Evolutionary conservation across 2,329 filamentous ascomycete species (phyloP), one percentile per base, ranked within the genome.

Genomic region (Xylaria sp.): DNA sequence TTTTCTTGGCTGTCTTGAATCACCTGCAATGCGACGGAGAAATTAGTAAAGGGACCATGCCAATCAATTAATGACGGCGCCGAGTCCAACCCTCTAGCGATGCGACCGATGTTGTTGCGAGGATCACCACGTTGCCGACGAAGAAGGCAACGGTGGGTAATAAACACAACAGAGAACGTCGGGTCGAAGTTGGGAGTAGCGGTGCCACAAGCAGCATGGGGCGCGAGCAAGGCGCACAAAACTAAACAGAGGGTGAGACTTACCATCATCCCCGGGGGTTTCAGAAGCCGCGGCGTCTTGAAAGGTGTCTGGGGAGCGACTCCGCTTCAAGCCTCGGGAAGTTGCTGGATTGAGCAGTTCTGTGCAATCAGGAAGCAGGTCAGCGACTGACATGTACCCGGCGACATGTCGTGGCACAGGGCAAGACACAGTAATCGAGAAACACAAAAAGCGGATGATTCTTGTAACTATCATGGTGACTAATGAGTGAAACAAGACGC

Each of bases 281-380:
- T 85, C 86, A 72, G 81, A 81, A 66, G 79, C 73, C 63, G 81
- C 81, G 71, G 82, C 79, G 76, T 89, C 86, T 79, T 84, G 85
- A 81, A 89, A 88, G 66, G 79, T 82, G 74, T 92, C 88, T 74
- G 91, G 91, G 72, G 93, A 94, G 71, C 91, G 90, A 84, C 88
- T 92, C 79, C 93, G 88, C 84, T 96, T 96, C 74, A 90, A 82
- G 73, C 92, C 91, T 79, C 92, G 89, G 72, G 89, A 76, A 80
- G 77, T 82, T 84, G 66, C 63, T 69, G 79, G 83, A 73, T 81
- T 81, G 78, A 81, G 83, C 79, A 81, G 79, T 80, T 81, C 88
- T 86, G 75, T 81, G 65, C 63, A 72, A 73, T 72, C 55, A 74
- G 61, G 70, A 36, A 44, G 50, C 57, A 67, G 66, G 62, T 75